Conservation (phyloP, 2,329 filamentous ascomycete genomes). For the Parascedosporium putredinis region DNA sequence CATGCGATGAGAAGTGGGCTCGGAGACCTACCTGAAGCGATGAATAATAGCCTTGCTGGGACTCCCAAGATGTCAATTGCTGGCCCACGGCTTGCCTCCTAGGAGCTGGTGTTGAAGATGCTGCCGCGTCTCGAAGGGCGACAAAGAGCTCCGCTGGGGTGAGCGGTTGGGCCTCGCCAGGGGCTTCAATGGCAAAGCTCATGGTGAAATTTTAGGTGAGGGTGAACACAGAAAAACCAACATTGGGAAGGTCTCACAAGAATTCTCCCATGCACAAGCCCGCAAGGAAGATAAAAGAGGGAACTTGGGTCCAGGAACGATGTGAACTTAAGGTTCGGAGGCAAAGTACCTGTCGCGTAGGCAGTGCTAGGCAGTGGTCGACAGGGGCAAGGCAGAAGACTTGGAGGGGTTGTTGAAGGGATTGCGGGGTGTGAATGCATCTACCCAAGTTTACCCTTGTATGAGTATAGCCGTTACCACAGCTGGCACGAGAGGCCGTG, state of each 20-base stretch:
- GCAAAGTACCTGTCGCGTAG: neutral
- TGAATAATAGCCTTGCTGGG: conserved; percentile 53
- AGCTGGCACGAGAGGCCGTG: neutral
- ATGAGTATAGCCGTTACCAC: neutral
- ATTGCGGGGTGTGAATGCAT: neutral
- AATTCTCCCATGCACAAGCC: neutral
- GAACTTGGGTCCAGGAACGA: too few species aligned
- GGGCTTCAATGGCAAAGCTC: conserved; percentile 66
- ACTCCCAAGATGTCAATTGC: conserved; percentile 65
- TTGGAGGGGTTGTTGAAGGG: neutral
- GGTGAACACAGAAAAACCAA: neutral
- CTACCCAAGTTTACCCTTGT: neutral
- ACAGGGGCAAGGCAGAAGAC: neutral
- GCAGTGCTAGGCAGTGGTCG: neutral
- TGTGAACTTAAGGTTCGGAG: too few species aligned
- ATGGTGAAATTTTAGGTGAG: conserved; percentile 28
- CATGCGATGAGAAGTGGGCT: too few species aligned
- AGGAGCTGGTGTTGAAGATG: conserved; percentile 48
- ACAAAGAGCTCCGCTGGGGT: conserved; percentile 52
- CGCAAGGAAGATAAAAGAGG: too few species aligned
- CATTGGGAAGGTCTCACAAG: neutral
- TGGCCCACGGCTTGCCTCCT: conserved; percentile 58
- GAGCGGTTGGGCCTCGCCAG: conserved; percentile 69
- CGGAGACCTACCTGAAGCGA: conserved; percentile 49
- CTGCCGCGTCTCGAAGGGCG: conserved; percentile 52